Conservation (phyloP, 495 filamentous ascomycete species). For the Delitschia confertaspora region DNA sequence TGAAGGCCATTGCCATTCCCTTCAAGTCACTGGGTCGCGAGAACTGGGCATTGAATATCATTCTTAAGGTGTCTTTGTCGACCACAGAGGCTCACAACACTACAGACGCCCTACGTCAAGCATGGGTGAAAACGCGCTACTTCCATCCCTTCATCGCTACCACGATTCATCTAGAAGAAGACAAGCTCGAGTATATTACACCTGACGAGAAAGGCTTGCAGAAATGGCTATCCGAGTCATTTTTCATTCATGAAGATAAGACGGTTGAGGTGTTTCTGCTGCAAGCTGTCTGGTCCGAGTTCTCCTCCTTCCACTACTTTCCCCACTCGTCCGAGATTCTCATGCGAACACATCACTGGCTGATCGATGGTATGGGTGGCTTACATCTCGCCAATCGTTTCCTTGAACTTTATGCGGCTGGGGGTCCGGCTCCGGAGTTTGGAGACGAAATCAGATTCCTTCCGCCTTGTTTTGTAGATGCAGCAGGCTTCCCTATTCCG, state of each 20-base stretch:
- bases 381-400: slow-evolving; percentile 8
- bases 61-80: neutral
- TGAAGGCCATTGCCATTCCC: neutral
- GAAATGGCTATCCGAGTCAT: slow-evolving; percentile 4
- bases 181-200: slow-evolving; percentile 5
- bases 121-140: slow-evolving; percentile 4
- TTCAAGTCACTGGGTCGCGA: neutral
- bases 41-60: slow-evolving; percentile 7
- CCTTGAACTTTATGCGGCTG: slow-evolving; percentile 1
- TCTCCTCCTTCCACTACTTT: slow-evolving; percentile 2
- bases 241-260: slow-evolving; percentile 2
- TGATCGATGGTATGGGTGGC: slow-evolving; percentile 6
- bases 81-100: neutral
- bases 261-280: slow-evolving; percentile 4
- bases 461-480: neutral
- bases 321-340: slow-evolving; percentile 2
- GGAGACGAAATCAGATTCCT: neutral
- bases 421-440: slow-evolving; percentile 2
- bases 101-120: neutral
- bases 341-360: slow-evolving; percentile 7
- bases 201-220: slow-evolving; percentile 1
- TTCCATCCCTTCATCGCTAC: slow-evolving; percentile 4
- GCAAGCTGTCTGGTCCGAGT: slow-evolving; percentile 6
- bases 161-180: neutral
- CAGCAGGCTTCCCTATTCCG: neutral